A percentile compares a stretch with the other conserved stretches of the same genome.
These are phyloP conservation scores for Tylopilus balloui DNA, from an alignment of 768 basidiomycete genomes.

Conservation along the genomic window DNA sequence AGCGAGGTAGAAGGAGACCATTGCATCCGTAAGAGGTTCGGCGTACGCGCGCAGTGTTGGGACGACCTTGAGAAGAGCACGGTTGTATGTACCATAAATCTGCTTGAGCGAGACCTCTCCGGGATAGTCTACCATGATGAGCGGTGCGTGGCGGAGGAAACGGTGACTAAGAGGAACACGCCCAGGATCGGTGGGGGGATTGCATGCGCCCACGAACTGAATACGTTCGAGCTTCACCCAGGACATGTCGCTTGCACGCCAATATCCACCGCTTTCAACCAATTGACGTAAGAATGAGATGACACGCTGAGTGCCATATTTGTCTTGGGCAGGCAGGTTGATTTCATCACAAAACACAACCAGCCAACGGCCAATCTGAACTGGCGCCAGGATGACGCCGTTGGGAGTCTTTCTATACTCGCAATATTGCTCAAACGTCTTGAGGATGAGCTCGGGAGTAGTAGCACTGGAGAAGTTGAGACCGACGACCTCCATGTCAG, in stretches of 20 bases:
- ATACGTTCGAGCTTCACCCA: slow-evolving; percentile 99
- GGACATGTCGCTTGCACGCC: slow-evolving; percentile 89
- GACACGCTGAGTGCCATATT: slow-evolving; percentile 97
- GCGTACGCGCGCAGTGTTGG: slow-evolving; percentile 91
- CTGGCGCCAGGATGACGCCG: slow-evolving; percentile 91
- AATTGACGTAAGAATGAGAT: slow-evolving; percentile 98
- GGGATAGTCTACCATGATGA: slow-evolving; percentile 99
- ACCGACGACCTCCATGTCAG: slow-evolving; percentile 98
- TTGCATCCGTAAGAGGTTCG: slow-evolving; percentile 92
- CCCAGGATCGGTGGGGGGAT: slow-evolving; percentile 98
- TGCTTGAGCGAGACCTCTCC: slow-evolving; percentile 95
- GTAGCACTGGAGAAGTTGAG: slow-evolving; percentile 99
- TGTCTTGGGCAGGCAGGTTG: slow-evolving; percentile 94
- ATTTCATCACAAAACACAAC: slow-evolving; percentile 99
- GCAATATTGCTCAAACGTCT: slow-evolving; percentile 99
- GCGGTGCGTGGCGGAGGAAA: slow-evolving; percentile 94
- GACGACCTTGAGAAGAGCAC: slow-evolving; percentile 91
- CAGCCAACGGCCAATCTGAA: slow-evolving; percentile 95
- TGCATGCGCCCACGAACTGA: slow-evolving; percentile 98
- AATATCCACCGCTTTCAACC: slow-evolving; percentile 92
- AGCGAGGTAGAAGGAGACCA: slow-evolving; percentile 93
- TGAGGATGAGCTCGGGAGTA: slow-evolving; percentile 94
- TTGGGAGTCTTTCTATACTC: slow-evolving; percentile 98
- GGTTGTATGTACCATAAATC: slow-evolving; percentile 97
- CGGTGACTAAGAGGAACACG: slow-evolving; percentile 97